Evolutionary conservation across 2,329 filamentous ascomycete genomes (phyloP), one percentile per base, ranked within the genome.

Genomic region (Escovopsis sp.): DNA sequence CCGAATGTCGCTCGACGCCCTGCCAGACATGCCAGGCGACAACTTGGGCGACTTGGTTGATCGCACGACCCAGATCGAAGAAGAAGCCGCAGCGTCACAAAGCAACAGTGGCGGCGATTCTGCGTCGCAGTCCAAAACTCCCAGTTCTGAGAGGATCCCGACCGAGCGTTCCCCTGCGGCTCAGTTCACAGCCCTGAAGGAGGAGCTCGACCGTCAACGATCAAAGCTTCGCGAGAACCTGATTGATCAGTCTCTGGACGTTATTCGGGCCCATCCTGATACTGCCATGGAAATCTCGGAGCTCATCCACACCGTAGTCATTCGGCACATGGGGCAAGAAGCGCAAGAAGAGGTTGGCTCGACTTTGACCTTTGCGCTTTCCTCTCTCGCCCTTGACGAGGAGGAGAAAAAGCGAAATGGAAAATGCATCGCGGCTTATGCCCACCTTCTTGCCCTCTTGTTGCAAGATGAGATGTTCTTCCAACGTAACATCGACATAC

Each of bases 281-380:
- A 79, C 89, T 10, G 93, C 91, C 0, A 91, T 95, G 52, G 89
- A 96, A 55, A 70, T 98, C 38, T 77, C 87, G 0, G 88, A 95
- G 53, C 69, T 98, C 18, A 88, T 98, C 43, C 75, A 75, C 33
- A 79, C 81, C 4, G 80, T 86, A 23, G 75, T 81, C 65, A 50
- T 73, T 56, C 55, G 78, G 73, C 57, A 75, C 60, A 49, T 72
- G 60, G 51, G 72, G 60, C 54, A 73, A 61, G 67, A 72, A 43
- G 55, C 71, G 55, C 62, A 81, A 35, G 75, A 77, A 47, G 84
- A 91, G 43, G 82, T 94, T 50, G 87, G 85, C 12, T 76, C 81
- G 40, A 93, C 87, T 0, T 67, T 98, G 38, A 80, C 88, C 4
- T 81, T 84, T 53, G 93, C 87, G 1, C 66, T 99, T 11, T 81